Conservation (phyloP, 2,329 filamentous ascomycete species). For the Sporothrix mexicana region DNA sequence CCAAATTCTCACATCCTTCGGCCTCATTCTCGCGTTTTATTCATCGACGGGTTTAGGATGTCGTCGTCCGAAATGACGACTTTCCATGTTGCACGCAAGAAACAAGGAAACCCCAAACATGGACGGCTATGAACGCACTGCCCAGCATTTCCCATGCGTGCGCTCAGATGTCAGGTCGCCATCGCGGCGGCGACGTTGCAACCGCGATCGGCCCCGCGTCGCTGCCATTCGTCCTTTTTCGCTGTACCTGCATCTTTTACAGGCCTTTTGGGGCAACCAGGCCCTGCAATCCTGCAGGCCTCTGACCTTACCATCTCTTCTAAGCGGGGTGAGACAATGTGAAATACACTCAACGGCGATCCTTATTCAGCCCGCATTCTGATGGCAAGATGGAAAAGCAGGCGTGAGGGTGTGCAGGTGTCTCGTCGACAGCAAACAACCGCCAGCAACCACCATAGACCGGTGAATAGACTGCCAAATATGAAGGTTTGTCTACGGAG, state of each 20-base stretch:
- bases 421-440: neutral
- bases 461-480: neutral
- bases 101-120: constrained; percentile 19
- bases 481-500: neutral
- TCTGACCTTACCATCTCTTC: neutral
- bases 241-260: neutral
- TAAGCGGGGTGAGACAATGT: constrained; percentile 19
- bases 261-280: neutral
- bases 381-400: neutral
- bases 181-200: constrained; percentile 3
- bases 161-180: neutral
- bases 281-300: too few relatives aligned
- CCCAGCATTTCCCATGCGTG: neutral
- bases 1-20: neutral
- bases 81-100: constrained; percentile 20
- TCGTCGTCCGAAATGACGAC: constrained; percentile 11
- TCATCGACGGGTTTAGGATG: neutral
- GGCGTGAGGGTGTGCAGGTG: neutral
- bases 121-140: neutral
- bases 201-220: neutral
- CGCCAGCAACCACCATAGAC: neutral
- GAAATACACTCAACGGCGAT: constrained; percentile 20
- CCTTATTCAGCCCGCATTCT: constrained; percentile 26
- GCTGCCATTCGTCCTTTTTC: neutral
- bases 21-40: neutral